Base-by-base conservation (phyloP, 495 filamentous ascomycete species). In the Rostrohypoxylon terebratum region DNA sequence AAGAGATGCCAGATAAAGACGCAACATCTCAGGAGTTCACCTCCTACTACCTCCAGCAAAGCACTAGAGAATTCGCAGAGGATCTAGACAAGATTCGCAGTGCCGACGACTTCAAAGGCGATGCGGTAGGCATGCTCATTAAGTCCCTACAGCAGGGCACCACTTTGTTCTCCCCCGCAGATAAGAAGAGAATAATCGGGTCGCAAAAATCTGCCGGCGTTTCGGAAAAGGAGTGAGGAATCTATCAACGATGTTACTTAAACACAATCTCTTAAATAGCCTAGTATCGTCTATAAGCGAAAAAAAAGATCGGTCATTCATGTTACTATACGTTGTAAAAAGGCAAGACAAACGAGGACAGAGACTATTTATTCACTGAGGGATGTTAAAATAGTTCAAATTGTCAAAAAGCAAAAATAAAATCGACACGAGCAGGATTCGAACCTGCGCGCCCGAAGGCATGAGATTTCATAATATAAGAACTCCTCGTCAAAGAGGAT, bases 61-160 rank as follows among this genome's bases (percentile, higher is more conserved):
- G 89, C 16, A 91, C 91, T 5, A 78, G 82, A 9, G 90, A 93
- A 66, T 91, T 93, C 63, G 89, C 87, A 8, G 90, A 93, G 38
- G 91, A 93, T 75, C 81, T 94, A 25, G 89, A 93, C 78, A 84
- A 85, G 67, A 76, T 93, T 9, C 87, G 91, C 25, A 78, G 73
- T 40, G 88, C 91, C 31, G 85, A 87, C 72, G 91, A 94, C 78
- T 94, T 93, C 74, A 87, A 82, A 60, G 84, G 85, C 61, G 83
- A 85, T 31, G 88, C 87, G 11, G 68, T 93, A 57, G 83, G 84
- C 9, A 81, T 93, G 71, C 81, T 94, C 40, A 82, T 93, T 34
- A 77, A 82, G 63, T 88, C 89, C n/a, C 71, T 94, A 70, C 87
- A 86, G 82, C 89, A 91, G 75, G 90, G 91, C 4, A 83, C 83